A percentile compares a stretch with the other conserved stretches of the same genome.
These are phyloP conservation scores for Talaromyces wortmannii DNA, from an alignment of 495 filamentous ascomycete genomes.

Conservation along the genomic window DNA sequence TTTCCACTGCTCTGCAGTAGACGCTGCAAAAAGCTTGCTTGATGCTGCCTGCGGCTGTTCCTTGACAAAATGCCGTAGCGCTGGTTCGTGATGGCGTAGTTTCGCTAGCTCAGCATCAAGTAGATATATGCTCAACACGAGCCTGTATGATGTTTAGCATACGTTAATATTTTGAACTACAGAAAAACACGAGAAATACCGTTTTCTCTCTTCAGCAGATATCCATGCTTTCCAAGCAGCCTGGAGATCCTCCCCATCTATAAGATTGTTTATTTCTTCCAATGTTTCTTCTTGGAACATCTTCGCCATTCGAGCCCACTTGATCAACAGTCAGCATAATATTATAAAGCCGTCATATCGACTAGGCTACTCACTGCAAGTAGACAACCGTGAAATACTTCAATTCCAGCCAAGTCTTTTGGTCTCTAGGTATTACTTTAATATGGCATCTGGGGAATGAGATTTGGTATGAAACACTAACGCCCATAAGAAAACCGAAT, in stretches of 20 bases:
- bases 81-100: constrained; percentile 25
- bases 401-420: constrained; percentile 4
- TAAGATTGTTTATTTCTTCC: too few species aligned
- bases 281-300: too few species aligned
- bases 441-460: constrained; percentile 5
- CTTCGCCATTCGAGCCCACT: too few species aligned
- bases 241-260: too few species aligned
- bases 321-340: too few species aligned
- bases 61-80: constrained; percentile 19
- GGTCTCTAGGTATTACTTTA: constrained; percentile 5
- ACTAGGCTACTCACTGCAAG: too few species aligned
- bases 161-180: constrained; percentile 10
- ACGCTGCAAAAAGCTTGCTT: constrained; percentile 21
- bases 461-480: neutral
- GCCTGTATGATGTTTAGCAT: constrained; percentile 12
- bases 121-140: constrained; percentile 9
- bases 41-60: constrained; percentile 11
- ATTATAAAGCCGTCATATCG: too few species aligned
- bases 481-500: constrained; percentile 26
- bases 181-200: constrained; percentile 10
- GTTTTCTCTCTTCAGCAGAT: neutral
- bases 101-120: constrained; percentile 27
- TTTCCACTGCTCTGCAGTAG: constrained; percentile 21
- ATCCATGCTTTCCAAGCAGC: too few species aligned
- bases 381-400: too few species aligned